phyloP scores from a whole-genome alignment of 108 stramenopile species.

The Nitzschia sp. region DNA sequence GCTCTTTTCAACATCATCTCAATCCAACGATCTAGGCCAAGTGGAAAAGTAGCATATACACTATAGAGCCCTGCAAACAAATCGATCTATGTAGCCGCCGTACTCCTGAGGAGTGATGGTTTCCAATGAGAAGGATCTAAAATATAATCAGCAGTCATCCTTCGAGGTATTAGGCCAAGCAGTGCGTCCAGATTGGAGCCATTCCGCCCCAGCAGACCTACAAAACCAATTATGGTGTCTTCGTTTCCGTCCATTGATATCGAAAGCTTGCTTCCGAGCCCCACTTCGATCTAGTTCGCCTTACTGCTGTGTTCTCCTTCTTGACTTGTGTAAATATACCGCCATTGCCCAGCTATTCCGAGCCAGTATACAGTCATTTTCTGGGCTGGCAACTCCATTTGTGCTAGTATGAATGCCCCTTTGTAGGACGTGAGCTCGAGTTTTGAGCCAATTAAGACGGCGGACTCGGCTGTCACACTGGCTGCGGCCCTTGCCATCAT shows the following conservation, averaged over 20 bases:
- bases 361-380: slow-evolving; percentile 65
- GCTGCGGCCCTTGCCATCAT: slow-evolving; percentile 56
- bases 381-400: slow-evolving; percentile 48
- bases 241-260: no score
- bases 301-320: neutral
- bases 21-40: neutral
- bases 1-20: neutral
- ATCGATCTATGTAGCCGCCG: no score
- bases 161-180: no score
- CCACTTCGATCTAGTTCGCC: slow-evolving; percentile 1
- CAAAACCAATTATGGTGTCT: neutral
- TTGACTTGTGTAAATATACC: slow-evolving; percentile 31
- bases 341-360: slow-evolving; percentile 59
- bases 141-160: no score
- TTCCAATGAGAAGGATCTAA: no score
- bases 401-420: slow-evolving; percentile 44
- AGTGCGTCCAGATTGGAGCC: no score
- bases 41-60: no score
- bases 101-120: no score
- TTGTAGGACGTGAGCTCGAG: slow-evolving; percentile 31
- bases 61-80: no score
- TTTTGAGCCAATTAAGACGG: slow-evolving; percentile 58
- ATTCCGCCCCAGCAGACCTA: neutral
- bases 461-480: slow-evolving; percentile 62
- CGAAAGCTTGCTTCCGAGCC: neutral